A percentile compares a stretch with the other conserved stretches of the same genome.
phyloP scores from a whole-genome alignment of 2,329 filamentous ascomycete genomes.

The Sporothrix humicola region DNA sequence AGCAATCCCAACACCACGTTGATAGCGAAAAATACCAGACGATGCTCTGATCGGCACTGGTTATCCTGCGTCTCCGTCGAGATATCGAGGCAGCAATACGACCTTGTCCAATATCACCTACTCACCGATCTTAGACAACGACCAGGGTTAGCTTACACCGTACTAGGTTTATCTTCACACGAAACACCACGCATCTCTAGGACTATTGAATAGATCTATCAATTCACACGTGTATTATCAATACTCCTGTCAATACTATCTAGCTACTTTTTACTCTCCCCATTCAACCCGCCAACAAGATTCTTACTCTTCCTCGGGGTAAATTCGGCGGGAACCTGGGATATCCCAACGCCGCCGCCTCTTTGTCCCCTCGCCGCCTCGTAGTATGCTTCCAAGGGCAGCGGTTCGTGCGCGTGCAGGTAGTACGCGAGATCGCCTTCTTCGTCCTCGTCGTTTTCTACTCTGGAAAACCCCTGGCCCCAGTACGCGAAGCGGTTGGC shows the following conservation, averaged over 20 bases:
- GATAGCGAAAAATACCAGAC: constrained; percentile 4
- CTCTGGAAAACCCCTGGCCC: constrained; percentile 39
- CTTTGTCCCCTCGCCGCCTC: not conserved
- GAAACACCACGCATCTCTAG: not conserved
- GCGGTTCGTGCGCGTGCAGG: constrained; percentile 12
- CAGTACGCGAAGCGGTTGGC: constrained; percentile 40
- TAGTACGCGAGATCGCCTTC: constrained; percentile 10
- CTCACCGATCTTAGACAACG: not conserved
- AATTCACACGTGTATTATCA: not conserved
- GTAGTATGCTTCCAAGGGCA: constrained; percentile 21
- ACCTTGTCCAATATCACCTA: constrained; percentile 8
- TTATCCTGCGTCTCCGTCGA: not conserved
- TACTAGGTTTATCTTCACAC: not conserved
- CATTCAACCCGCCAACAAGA: not conserved
- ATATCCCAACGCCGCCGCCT: not conserved
- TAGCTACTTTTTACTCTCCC: too few relatives aligned
- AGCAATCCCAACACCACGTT: not conserved
- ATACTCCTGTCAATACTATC: not conserved
- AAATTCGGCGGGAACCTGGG: not conserved
- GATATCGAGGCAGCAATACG: not conserved
- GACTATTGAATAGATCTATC: not conserved
- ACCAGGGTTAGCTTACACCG: not conserved
- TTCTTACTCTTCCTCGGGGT: not conserved
- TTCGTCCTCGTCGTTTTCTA: constrained; percentile 33
- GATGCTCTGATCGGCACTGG: not conserved